These are phyloP conservation scores for Tilletia indica DNA, from an alignment of 1,284 basidiomycete species.

Conservation along the genomic window DNA sequence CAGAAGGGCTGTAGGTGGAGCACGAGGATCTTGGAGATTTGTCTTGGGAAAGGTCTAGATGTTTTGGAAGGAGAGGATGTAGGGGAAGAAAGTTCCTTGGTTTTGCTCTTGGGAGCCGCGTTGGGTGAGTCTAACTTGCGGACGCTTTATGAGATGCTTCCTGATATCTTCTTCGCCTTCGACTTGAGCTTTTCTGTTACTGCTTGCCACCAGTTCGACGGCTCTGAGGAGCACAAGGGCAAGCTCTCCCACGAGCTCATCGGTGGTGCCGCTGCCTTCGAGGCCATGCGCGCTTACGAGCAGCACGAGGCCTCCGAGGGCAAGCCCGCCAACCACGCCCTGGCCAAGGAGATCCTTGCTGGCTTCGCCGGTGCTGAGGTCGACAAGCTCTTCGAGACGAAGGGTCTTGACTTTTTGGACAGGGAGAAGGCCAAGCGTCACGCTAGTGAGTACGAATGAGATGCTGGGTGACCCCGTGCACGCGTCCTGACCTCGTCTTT, in stretches of 20 bases:
- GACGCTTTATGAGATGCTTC: too few species aligned
- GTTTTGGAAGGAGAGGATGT: background rate
- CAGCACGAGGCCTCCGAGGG: conserved; percentile 58
- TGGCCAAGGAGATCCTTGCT: conserved; percentile 60
- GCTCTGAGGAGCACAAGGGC: conserved; percentile 32
- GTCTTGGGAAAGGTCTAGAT: background rate
- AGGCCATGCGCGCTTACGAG: conserved; percentile 66
- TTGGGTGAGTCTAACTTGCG: too few species aligned
- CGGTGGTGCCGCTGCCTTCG: conserved; percentile 50
- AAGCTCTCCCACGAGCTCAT: conserved; percentile 66
- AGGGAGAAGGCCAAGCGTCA: too few species aligned
- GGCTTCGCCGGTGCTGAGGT: conserved; percentile 51
- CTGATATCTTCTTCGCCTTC: too few species aligned
- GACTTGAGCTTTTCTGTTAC: too few species aligned
- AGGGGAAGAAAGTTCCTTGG: too few species aligned
- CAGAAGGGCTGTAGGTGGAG: conserved; percentile 24
- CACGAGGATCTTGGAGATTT: background rate
- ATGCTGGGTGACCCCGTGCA: too few species aligned
- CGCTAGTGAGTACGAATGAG: background rate
- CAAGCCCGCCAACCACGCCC: conserved; percentile 31
- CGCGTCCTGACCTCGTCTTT: too few species aligned
- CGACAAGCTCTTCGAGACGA: conserved; percentile 51
- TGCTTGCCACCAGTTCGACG: conserved; percentile 10
- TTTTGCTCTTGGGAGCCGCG: background rate
- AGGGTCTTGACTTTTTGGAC: conserved; percentile 61